phyloP scores from a whole-genome alignment of 345 rosid species.

The Citrus maxima region DNA sequence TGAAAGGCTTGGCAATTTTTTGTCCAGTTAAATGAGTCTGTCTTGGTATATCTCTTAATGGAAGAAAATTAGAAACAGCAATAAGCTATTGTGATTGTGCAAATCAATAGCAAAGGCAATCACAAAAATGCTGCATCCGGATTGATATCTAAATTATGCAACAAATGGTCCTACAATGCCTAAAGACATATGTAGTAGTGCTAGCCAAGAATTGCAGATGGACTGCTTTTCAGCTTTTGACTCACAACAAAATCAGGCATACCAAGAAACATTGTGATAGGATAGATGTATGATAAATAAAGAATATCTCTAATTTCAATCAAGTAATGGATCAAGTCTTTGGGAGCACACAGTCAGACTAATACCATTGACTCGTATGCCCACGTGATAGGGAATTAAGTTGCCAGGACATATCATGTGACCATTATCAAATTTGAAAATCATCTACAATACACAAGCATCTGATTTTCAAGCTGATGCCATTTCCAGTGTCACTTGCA shows the following conservation, averaged over 20 bases:
- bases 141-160: background rate
- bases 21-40: background rate
- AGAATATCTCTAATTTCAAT: background rate
- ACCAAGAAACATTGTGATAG: no score
- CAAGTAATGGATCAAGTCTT: no score
- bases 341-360: background rate
- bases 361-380: background rate
- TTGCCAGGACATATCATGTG: background rate
- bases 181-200: background rate
- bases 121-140: background rate
- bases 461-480: background rate
- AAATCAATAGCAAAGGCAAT: background rate
- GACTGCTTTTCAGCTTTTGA: background rate
- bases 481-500: background rate
- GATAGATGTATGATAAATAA: no score
- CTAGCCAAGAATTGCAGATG: background rate
- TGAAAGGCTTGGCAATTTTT: background rate
- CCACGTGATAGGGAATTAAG: background rate
- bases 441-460: background rate
- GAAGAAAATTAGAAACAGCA: background rate
- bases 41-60: background rate
- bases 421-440: slow-evolving; percentile 1
- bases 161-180: background rate
- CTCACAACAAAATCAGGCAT: background rate
- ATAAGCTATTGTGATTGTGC: background rate